Evolutionary conservation across 2,329 filamentous ascomycete species (phyloP), one percentile per base, ranked within the genome.

Genomic region (Monosporascus ibericus): DNA sequence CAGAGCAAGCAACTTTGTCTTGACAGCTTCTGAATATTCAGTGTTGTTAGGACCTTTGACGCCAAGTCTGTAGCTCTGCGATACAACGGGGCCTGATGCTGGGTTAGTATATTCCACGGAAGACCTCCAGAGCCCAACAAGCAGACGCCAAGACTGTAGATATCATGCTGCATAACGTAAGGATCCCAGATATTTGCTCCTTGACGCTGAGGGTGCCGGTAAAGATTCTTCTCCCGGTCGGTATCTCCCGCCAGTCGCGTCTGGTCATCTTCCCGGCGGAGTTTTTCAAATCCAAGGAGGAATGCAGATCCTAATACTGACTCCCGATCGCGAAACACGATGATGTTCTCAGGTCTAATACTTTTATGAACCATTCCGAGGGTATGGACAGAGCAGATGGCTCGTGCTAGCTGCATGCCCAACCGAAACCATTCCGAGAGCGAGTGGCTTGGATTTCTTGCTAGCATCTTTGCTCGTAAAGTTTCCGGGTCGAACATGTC

Each of bases 101-200:
- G 48, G 37, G 14, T 8, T 24, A 11, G 44, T 18, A 20, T 57
- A 53, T 44, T 38, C 44, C 6, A 63, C 51, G 39, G 62, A 61
- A 0, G 64, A 68, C 7, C 60, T 48, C 71, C 72, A 77, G 6
- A 79, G 55, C 0, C 75, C 0, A 80, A 59, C 0, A 80, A 62
- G 47, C 71, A 74, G 2, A 78, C 74, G 0, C 76, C 77, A 0
- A 80, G 68, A 52, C 74, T 76, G 58, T 79, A 80, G 9, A 80
- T 76, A 55, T 80, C 75, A 59, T 80, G 76, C 42, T 59, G 60
- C 61, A 64, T 63, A 20, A 55, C 34, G 46, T 55, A 63, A 15
- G 57, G 47, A 5, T 58, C 56, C 20, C 53, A 18, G 2, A 53
- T 39, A 8, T 36, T 27, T 3, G 36, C 7, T 1, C 56, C 55